Base-by-base conservation (phyloP, 129 eudicot genomes). In the Lonicera japonica region DNA sequence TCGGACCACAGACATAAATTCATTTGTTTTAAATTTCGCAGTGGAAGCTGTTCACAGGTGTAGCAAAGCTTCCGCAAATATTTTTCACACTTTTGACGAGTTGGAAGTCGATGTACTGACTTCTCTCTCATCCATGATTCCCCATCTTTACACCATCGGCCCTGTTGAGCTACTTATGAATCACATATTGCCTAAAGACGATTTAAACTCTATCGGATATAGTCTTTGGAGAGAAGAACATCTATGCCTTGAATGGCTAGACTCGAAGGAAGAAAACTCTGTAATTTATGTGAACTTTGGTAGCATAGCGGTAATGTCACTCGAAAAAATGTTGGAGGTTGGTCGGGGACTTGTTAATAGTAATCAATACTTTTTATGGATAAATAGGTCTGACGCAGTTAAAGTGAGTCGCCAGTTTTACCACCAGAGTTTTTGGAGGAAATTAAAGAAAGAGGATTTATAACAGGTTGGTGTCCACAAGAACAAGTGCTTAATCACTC, bases 181-280 rank as follows among this genome's bases (percentile, higher is more conserved):
- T 45, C 53, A 63, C 16, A 23, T 58, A 9, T 39, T 53, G 24
- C 38, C 50, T 56, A 21, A 15, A 18, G 48, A 48, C 15, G 21
- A 22, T 47, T 41, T 48, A n/a, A 25, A 52, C 53, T 47, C 51
- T 43, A 62, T 34, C 14, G 63, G 70, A 10, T 75, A 75, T 47
- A 75, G 74, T 69, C 60, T 75, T 46, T 69, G 80, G 75, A 75
- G 18, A 46, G 80, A 75, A 57, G 80, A 75, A 68, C 75, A 75
- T 0, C 55, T 54, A 62, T 75, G 80, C 24, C 17, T 69, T 29
- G 47, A 63, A 17, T 75, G 80, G 80, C 75, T 75, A 50, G n/a
- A 63, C n/a, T 68, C 75, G 15, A 75, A 75, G 21, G 67, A 68
- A 58, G 67, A 56, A 0, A 34, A 56, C 12, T 68, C 80, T 0